Conservation (phyloP, 169 alveolate species). For the Plasmodium coatneyi region DNA sequence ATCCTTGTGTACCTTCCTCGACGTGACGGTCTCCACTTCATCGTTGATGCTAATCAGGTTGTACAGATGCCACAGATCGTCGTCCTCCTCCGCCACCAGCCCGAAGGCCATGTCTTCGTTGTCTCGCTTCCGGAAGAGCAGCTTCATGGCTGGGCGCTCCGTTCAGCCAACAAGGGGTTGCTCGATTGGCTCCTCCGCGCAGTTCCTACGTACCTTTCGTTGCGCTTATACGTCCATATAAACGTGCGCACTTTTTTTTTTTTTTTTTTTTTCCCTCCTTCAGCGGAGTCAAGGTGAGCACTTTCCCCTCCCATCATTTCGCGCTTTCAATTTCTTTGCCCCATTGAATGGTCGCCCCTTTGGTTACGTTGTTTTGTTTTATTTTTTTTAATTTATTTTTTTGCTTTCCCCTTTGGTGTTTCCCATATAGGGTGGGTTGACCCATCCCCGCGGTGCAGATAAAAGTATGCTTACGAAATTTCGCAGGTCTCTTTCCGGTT, state of each 20-base stretch:
- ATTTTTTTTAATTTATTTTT: no score
- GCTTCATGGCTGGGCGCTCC: conserved; percentile 2
- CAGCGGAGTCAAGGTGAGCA: background rate
- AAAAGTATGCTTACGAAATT: background rate
- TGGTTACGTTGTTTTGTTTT: background rate
- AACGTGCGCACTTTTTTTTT: background rate
- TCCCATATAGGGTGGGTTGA: background rate
- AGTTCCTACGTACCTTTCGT: background rate
- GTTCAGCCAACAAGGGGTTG: background rate
- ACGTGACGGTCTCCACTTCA: conserved; percentile 77
- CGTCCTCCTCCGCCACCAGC: conserved; percentile 77
- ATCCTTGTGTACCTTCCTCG: conserved; percentile 69
- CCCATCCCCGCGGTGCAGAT: background rate
- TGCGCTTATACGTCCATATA: background rate
- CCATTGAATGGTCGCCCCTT: background rate
- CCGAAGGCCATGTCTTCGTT: conserved; percentile 16
- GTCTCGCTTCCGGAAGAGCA: conserved; percentile 25
- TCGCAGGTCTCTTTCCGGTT: background rate
- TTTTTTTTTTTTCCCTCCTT: background rate
- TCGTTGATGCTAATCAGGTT: conserved; percentile 79
- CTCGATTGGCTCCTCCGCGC: background rate
- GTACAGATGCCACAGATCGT: conserved; percentile 83
- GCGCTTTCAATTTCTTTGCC: background rate
- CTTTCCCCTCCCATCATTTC: background rate
- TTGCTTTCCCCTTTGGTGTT: background rate